phyloP scores from a whole-genome alignment of 2,329 filamentous ascomycete genomes.

The Sphaerulina populicola region DNA sequence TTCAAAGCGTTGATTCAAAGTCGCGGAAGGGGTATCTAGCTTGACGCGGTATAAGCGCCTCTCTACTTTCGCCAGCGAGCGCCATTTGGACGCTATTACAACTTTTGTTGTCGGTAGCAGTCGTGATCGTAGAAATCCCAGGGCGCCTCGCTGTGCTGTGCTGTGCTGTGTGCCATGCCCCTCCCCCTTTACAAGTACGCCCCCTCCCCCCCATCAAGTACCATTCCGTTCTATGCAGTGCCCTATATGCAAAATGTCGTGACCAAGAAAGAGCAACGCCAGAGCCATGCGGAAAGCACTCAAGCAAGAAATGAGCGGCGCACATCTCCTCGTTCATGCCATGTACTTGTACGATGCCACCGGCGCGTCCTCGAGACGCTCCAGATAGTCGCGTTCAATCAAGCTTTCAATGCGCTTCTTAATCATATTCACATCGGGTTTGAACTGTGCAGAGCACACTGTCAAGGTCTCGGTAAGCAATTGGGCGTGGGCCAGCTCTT shows the following conservation, averaged over 20 bases:
- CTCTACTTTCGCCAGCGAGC: not conserved
- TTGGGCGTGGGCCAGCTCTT: slow-evolving; percentile 59
- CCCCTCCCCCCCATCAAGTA: not conserved
- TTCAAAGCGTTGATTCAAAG: not conserved
- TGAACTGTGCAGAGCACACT: slow-evolving; percentile 62
- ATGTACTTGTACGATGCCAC: slow-evolving; percentile 62
- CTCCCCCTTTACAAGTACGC: not conserved
- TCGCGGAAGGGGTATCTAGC: not conserved
- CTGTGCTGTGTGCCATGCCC: not conserved
- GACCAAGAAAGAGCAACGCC: not conserved
- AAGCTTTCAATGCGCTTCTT: slow-evolving; percentile 74
- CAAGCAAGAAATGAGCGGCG: not conserved
- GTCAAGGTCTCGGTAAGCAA: slow-evolving; percentile 63
- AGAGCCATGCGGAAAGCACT: not conserved
- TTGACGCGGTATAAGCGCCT: not conserved
- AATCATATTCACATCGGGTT: slow-evolving; percentile 66
- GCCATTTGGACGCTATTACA: not conserved
- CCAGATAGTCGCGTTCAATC: slow-evolving; percentile 68
- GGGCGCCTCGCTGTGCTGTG: slow-evolving; percentile 5
- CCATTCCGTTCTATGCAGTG: not conserved
- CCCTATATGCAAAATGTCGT: not conserved
- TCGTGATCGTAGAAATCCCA: not conserved
- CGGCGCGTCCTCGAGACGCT: slow-evolving; percentile 59
- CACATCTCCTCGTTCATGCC: slow-evolving; percentile 35
- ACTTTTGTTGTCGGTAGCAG: not conserved